Evolutionary conservation across 257 asterid genomes (phyloP).

Genomic region (Linderniella brevidens): DNA sequence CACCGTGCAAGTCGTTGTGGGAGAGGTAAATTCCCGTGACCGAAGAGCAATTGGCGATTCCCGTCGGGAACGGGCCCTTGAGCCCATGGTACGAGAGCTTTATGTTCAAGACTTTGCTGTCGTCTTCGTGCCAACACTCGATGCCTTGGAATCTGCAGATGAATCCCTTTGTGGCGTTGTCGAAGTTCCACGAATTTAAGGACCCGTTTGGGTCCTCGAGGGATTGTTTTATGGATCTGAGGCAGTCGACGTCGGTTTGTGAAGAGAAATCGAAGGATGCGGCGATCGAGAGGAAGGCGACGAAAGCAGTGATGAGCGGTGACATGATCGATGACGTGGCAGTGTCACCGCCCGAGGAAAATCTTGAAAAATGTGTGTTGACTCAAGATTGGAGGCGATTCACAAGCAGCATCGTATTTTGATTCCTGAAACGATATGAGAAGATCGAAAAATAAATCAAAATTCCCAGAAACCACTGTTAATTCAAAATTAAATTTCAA

Average conservation of each 20-base stretch:
- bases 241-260: slow-evolving; percentile 47
- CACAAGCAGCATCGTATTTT: no score
- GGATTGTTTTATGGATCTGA: slow-evolving; percentile 22
- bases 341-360: no score
- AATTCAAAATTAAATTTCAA: no score
- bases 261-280: slow-evolving; percentile 16
- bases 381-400: no score
- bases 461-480: no score
- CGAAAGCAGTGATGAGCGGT: slow-evolving; percentile 12
- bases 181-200: slow-evolving; percentile 44
- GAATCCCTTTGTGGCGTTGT: slow-evolving; percentile 27
- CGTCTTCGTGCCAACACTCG: slow-evolving; percentile 65
- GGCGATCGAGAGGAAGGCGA: slow-evolving; percentile 20
- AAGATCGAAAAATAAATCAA: no score
- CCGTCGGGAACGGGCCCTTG: slow-evolving; percentile 56
- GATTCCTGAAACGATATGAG: no score
- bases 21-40: slow-evolving; percentile 72
- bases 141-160: slow-evolving; percentile 51
- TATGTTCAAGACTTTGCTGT: slow-evolving; percentile 46
- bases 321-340: no score
- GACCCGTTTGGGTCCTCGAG: slow-evolving; percentile 39
- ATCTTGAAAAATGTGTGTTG: no score
- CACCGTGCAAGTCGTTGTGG: slow-evolving; percentile 33
- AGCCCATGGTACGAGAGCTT: slow-evolving; percentile 42
- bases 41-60: slow-evolving; percentile 32